These are phyloP conservation scores for Passalora sequoiae DNA, from an alignment of 2,329 filamentous ascomycete species.

Conservation along the genomic window DNA sequence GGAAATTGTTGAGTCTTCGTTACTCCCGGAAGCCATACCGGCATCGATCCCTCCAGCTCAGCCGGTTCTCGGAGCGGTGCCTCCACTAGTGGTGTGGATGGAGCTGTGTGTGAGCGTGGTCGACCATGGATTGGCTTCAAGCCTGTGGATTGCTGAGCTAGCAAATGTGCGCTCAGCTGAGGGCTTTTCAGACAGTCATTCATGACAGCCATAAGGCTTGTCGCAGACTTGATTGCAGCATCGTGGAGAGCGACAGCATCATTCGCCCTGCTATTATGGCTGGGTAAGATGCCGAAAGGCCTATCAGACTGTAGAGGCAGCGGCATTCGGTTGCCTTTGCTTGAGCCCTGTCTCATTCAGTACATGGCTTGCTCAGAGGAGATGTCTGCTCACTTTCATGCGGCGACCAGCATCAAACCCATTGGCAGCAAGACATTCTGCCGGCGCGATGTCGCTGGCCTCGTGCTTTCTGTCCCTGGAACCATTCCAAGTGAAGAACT, in stretches of 20 bases:
- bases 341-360: neutral
- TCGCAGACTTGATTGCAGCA: constrained; percentile 31
- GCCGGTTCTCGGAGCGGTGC: constrained; percentile 21
- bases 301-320: constrained; percentile 24
- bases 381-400: constrained; percentile 16
- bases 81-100: constrained; percentile 35
- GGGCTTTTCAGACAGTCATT: constrained; percentile 43
- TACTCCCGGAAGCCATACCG: constrained; percentile 5
- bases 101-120: constrained; percentile 39
- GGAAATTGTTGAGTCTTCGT: too few relatives aligned
- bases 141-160: constrained; percentile 24
- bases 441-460: neutral
- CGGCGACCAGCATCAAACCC: constrained; percentile 21
- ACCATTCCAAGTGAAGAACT: constrained; percentile 43
- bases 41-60: constrained; percentile 28
- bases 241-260: constrained; percentile 29
- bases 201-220: constrained; percentile 37
- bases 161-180: constrained; percentile 30
- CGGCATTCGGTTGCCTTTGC: constrained; percentile 19
- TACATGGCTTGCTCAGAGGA: neutral
- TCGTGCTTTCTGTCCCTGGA: constrained; percentile 4
- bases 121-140: constrained; percentile 36
- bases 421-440: neutral
- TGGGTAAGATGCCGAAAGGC: constrained; percentile 5
- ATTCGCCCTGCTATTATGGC: constrained; percentile 15